Base-by-base conservation (phyloP, 2,329 filamentous ascomycete genomes). In the Zarea fungicola region DNA sequence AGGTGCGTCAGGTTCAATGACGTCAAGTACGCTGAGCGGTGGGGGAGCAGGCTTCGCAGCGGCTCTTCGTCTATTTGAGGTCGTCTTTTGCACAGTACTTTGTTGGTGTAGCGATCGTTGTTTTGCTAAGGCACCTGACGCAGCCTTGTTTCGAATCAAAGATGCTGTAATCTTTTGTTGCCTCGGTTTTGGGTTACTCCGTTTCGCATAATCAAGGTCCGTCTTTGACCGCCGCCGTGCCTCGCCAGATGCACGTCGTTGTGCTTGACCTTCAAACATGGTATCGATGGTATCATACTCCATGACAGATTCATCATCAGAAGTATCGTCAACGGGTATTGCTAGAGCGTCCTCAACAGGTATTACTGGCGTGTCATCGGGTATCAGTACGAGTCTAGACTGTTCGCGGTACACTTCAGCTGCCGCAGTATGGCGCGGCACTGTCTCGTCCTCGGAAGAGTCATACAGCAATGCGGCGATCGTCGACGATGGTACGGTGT, bases 21-120 rank as follows among this genome's bases (percentile, higher is more conserved):
- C 73, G 61, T 85, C 81, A n/a, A 84, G 59, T 48, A 85, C 83
- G 55, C 81, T 76, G 18, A 85, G 68, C 18, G 61, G 64, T 8
- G 36, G 42, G 4, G 78, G 77, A n/a, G 75, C 23, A 13, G 31
- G 14, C n/a, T 25, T 39, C 9, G 31, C 16, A 16, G 31, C 19
- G 18, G 46, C 9, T 16, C 16, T 34, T n/a, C 19, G 34, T 19
- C 14, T 65, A 2, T 55, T 41, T 29, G 42, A 25, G 9, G 19
- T 19, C 26, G 45, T 58, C 10, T 35, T 42, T 5, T 31, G 31
- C 8, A 49, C 49, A 25, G 34, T 44, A 18, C 13, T 26, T 8
- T 37, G 28, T 9, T 22, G 18, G 4, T 37, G 21, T 28, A 42
- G 18, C n/a, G 14, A 10, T 18, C 36, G 32, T 36, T 25, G 32